A percentile compares a stretch with the other conserved stretches of the same genome.
These are phyloP conservation scores for Didymella exigua DNA, from an alignment of 2,329 filamentous ascomycete genomes.

Conservation along the genomic window DNA sequence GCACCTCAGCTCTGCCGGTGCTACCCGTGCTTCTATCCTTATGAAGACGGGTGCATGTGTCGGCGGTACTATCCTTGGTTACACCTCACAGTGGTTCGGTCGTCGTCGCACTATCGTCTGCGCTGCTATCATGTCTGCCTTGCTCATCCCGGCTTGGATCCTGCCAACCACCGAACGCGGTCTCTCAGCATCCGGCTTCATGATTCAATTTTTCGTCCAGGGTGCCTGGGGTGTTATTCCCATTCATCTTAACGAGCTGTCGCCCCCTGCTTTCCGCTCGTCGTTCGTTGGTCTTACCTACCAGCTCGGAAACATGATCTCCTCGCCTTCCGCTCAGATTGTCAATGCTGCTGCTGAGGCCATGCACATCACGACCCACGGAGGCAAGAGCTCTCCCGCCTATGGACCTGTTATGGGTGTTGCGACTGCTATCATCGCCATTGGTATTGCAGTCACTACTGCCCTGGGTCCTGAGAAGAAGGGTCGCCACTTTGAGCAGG, in stretches of 20 bases:
- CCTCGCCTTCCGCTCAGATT: slow-evolving; percentile 74
- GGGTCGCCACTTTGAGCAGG: slow-evolving; percentile 71
- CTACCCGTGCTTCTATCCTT: slow-evolving; percentile 76
- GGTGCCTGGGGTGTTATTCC: slow-evolving; percentile 54
- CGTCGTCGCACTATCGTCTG: slow-evolving; percentile 71
- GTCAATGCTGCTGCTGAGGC: slow-evolving; percentile 74
- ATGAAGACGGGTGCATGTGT: slow-evolving; percentile 81
- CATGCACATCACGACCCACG: slow-evolving; percentile 54
- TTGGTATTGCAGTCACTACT: slow-evolving; percentile 70
- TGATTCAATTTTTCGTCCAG: slow-evolving; percentile 64
- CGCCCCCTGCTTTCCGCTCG: slow-evolving; percentile 71
- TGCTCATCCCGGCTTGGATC: slow-evolving; percentile 73
- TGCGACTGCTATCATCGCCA: slow-evolving; percentile 75
- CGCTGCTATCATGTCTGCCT: slow-evolving; percentile 64
- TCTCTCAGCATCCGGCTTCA: slow-evolving; percentile 69
- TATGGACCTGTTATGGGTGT: slow-evolving; percentile 79
- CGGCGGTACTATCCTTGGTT: slow-evolving; percentile 74
- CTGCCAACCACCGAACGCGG: slow-evolving; percentile 64
- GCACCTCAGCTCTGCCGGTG: slow-evolving; percentile 66
- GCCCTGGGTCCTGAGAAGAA: slow-evolving; percentile 76
- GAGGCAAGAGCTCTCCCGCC: slow-evolving; percentile 66
- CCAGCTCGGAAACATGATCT: slow-evolving; percentile 77
- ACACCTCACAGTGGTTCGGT: slow-evolving; percentile 75
- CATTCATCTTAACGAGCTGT: slow-evolving; percentile 76
- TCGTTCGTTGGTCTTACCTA: slow-evolving; percentile 74